Evolutionary conservation across 768 basidiomycete species (phyloP), one percentile per base, ranked within the genome.

Genomic region (Hortiboletus flavorubellus): DNA sequence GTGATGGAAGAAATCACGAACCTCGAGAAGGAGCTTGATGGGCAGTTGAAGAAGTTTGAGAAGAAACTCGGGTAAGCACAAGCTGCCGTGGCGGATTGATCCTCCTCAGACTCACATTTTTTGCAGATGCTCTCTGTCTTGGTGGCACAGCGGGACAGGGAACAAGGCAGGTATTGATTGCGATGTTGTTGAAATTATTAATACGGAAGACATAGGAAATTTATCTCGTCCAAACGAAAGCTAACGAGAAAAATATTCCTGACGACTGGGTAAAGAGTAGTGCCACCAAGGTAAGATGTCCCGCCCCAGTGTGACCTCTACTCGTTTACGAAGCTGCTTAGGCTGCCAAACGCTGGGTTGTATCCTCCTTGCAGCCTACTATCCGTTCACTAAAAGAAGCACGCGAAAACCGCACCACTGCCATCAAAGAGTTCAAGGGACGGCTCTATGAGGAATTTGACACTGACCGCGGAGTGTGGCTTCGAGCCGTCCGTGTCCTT

Each of bases 371-470:
- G 3, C 82, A 84, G 54, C 64, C 79, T 5, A 84, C 84, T 31
- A 82, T 98, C 49, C 85, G 92, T 18, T 73, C 83, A 53, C 78
- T 97, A 33, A 98, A 98, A 72, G 97, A 99, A 73, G 94, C 93
- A 4, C 84, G 92, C 40, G 97, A 99, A 72, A 92, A 84, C 53
- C 86, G 89, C 39, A 89, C 78, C 56, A 80, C 82, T 3, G 84
- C 85, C 7, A 84, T 93, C 73, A 93, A 89, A 68, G 80, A 83
- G 10, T 99, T 98, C 76, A 91, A 87, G 67, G 80, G 76, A 65
- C 82, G 86, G 38, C 74, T 95, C 16, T 96, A 80, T 62, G 80
- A 76, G 30, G 90, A 93, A 71, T 94, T 95, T 63, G 91, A 93
- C 67, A 72, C 79, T 4, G 91, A 95, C 65, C 85, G 91, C 42